Base-by-base conservation (phyloP, 139 green algal species). In the Tetraselmis striata region DNA sequence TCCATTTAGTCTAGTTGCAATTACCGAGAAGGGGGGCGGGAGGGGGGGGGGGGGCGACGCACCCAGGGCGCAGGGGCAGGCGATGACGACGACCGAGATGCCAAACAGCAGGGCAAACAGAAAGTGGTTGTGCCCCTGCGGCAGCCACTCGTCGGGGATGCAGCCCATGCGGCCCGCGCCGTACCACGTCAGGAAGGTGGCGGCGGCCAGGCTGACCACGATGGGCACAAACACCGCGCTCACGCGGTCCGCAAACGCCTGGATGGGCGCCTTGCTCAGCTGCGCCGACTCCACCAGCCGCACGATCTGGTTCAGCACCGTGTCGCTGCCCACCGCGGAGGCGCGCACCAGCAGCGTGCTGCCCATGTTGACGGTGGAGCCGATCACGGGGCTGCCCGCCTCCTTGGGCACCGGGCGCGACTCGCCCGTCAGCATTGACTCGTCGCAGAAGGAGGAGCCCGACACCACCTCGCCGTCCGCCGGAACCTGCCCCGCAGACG, bases 341-440 rank as follows among this genome's bases (percentile, higher is more conserved):
- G 91, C 95, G 24, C 84, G 79, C 45, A 94, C 88, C 31, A 90
- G 81, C 84, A 94, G 59, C 24, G 83, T 77, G 31, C 77, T 87
- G 75, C 82, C 83, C 67, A 84, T 84, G 88, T 98, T 99, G 81
- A 99, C 83, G 32, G 97, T 99, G 32, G 96, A 97, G 2, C 96
- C 96, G 28, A 96, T 95, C 23, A 98, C 90, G 1, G 83, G 59
- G 27, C 89, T 88, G 0, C 94, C 95, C 0, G 79, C 31, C 0
- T 67, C 29, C 83, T 98, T 98, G 30, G 59, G 80, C 67, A 98
- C 93, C 0, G 95, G 91, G 30, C 81, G 32, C 45, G 58, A 82
- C 86, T 98, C 96, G 18, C 97, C 97, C 23, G 95, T 99, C 30
- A 99, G 90, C 97, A 99, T 98, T 85, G 90, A 88, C 88, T 99